Evolutionary conservation across 495 filamentous ascomycete genomes (phyloP), one percentile per base, ranked within the genome.

Genomic region (Alectoria sarmentosa): DNA sequence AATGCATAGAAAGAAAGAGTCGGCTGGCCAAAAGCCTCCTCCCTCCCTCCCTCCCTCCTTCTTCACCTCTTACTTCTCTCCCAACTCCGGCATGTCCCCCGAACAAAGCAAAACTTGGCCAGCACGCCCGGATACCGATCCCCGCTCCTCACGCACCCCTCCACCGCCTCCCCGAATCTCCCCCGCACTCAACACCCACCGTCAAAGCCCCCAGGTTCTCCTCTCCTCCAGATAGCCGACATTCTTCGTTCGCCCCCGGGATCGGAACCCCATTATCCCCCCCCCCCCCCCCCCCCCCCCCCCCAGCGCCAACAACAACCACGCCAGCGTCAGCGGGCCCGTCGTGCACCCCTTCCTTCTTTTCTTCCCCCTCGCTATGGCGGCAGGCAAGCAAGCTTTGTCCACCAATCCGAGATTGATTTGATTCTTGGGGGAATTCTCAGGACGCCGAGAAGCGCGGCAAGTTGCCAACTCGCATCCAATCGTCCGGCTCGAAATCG

Each of bases 241-340:
- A 19, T 71, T 77, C 70, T 78, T 83, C 0, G 84, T 86, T 83
- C 0, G 84, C 86, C 6, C 83, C 83, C 0, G 83, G 83, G 67
- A 85, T 83, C 1, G 81, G 79, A 61, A 86, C 73, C 56, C 85
- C 74, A 63, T 83, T 79, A 1, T 80, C 71, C 0, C 81, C 82
- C 66, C 81, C 80, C 30, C 70, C 74, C 62, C 66, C 81, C 80
- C 30, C 70, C 74, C 62, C n/a, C n/a, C n/a, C n/a, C n/a, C n/a
- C n/a, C n/a, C n/a, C n/a, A n/a, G n/a, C n/a, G n/a, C n/a, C n/a
- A n/a, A n/a, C n/a, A 81, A 60, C 66, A 84, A 56, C 81, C 83
- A 85, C 0, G 81, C 82, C 30, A 84, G 67, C 42, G 75, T 73
- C 38, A 82, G 67, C 71, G 83, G 81, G 1, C 71, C 68, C 0